phyloP scores from a whole-genome alignment of 148 eudicot genomes.

The Rhododendron henanense region DNA sequence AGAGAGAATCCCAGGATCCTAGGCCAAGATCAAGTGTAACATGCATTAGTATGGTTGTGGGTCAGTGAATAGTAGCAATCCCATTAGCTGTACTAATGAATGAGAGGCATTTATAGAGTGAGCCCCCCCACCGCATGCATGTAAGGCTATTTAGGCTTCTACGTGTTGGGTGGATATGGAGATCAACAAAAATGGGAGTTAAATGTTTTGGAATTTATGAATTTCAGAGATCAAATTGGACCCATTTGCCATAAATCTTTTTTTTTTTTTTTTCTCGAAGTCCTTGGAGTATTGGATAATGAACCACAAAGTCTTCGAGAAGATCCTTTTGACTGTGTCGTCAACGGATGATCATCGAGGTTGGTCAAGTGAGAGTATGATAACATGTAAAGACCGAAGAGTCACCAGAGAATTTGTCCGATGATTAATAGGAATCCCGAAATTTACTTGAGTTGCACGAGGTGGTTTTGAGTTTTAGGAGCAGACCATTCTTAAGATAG shows the following conservation, averaged over 20 bases:
- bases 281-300: too few relatives aligned
- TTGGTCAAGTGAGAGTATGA: too few relatives aligned
- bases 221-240: neutral
- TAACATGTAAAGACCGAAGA: too few relatives aligned
- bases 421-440: too few relatives aligned
- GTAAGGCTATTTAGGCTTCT: neutral
- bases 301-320: too few relatives aligned
- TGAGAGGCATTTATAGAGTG: neutral
- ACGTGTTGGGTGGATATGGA: neutral
- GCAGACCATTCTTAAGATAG: too few relatives aligned
- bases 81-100: neutral
- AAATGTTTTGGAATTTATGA: neutral
- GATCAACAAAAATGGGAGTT: neutral
- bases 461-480: too few relatives aligned
- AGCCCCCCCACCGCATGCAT: neutral
- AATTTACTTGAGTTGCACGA: too few relatives aligned
- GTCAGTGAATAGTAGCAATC: neutral
- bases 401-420: too few relatives aligned
- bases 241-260: neutral
- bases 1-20: neutral
- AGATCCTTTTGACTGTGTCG: too few relatives aligned
- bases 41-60: neutral
- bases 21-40: neutral
- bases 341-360: too few relatives aligned
- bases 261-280: too few relatives aligned